Conservation (phyloP, 257 asterid genomes). For the Jacaranda copaia region DNA sequence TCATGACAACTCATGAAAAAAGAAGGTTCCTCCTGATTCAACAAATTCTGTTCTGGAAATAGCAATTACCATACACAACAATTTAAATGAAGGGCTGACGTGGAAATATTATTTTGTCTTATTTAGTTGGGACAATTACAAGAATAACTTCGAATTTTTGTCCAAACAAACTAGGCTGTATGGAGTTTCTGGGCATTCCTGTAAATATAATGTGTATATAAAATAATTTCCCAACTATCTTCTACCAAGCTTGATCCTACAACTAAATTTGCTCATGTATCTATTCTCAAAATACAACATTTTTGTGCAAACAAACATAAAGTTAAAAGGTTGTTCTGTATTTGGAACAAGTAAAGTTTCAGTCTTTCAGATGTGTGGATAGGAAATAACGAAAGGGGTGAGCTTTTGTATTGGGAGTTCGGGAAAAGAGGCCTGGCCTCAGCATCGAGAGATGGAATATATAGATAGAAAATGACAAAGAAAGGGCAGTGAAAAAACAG, state of each 20-base stretch:
- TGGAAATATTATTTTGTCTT: no score
- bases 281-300: background rate
- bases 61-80: background rate
- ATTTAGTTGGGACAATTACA: no score
- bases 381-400: background rate
- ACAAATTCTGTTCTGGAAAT: constrained; percentile 10
- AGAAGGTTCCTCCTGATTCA: background rate
- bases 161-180: no score
- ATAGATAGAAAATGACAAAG: background rate
- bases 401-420: background rate
- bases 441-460: constrained; percentile 2
- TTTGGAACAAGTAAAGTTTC: background rate
- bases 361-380: background rate
- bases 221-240: no score
- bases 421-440: background rate
- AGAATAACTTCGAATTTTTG: no score
- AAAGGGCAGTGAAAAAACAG: constrained; percentile 24
- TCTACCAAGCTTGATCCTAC: no score
- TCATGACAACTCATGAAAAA: constrained; percentile 15
- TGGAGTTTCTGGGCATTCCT: no score
- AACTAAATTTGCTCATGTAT: no score
- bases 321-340: background rate
- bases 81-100: background rate
- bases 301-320: background rate
- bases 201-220: no score